Evolutionary conservation across 225 moss, liverwort and hornwort genomes (phyloP), one percentile per base, ranked within the genome.

Genomic region (Pseudoscleropodium purum): DNA sequence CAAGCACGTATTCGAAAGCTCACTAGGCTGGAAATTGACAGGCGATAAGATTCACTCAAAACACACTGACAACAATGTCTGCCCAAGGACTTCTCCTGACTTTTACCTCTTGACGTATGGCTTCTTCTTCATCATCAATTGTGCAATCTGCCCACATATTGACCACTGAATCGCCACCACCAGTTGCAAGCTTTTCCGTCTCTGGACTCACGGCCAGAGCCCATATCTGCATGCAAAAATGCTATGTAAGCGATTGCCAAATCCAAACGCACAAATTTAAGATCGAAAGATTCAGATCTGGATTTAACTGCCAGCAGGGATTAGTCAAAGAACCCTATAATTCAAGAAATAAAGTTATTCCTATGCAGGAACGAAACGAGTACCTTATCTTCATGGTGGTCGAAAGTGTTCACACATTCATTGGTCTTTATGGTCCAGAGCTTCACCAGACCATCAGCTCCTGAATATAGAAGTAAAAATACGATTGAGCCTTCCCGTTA

Each of bases 71-170:
- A 86, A 80, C 24, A 66, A 84, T 54, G 81, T 84, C 45, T 74
- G 52, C 15, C 52, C 31, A 54, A 87, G 27, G 79, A 49, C 39
- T 81, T 89, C 36, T 88, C 85, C 74, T n/a, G 75, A 81, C 43
- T 75, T 76, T 18, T 77, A 99, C 98, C 96, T 97, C 97, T 94
- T 94, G 94, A 88, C 95, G 94, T 69, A 93, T 93, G 76, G 93
- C 93, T 93, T 95, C 97, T 82, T 97, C 99, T 47, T 97, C 95
- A 85, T 99, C 99, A 80, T 94, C 96, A 77, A 92, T 86, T 72
- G 99, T 99, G 89, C 97, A 99, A 91, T 99, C 96, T 89, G 88
- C 93, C 99, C 99, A 99, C 81, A 99, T 80, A 78, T 99, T 99
- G 41, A 99, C 93, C 60, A 97, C 88, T 69, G 99, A 97, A 94